Conservation (phyloP, 805 yeast genomes). For the Millerozyma miso region DNA sequence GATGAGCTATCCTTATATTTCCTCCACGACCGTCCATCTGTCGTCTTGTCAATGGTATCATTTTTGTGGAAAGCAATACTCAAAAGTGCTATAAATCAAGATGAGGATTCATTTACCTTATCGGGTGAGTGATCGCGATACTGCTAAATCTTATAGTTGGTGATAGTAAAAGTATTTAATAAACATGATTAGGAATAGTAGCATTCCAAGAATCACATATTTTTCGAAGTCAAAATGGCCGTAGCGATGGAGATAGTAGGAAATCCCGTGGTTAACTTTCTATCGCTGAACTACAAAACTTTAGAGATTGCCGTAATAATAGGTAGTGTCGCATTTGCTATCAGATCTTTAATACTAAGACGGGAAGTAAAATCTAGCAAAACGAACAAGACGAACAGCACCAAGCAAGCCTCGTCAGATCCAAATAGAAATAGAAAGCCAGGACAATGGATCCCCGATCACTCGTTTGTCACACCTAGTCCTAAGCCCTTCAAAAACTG, state of each 20-base stretch:
- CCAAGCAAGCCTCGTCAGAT: neutral
- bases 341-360: neutral
- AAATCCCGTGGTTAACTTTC: neutral
- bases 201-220: neutral
- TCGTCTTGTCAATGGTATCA: neutral
- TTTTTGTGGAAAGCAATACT: neutral
- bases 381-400: neutral
- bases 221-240: neutral
- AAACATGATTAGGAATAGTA: neutral
- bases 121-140: neutral
- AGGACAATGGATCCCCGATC: slow-evolving; percentile 55
- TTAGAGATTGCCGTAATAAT: neutral
- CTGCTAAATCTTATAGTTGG: neutral
- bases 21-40: too few species aligned
- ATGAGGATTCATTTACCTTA: neutral
- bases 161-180: neutral
- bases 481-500: slow-evolving; percentile 47
- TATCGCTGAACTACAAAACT: neutral
- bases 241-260: neutral
- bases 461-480: slow-evolving; percentile 40
- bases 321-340: neutral
- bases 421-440: slow-evolving; percentile 41
- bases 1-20: too few species aligned
- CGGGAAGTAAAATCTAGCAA: neutral
- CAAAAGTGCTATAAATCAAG: neutral